Percentiles rank a stretch among this genome's conserved stretches.
These are phyloP conservation scores for Prunus fruticosa DNA, from an alignment of 306 rosid genomes.

Conservation along the genomic window DNA sequence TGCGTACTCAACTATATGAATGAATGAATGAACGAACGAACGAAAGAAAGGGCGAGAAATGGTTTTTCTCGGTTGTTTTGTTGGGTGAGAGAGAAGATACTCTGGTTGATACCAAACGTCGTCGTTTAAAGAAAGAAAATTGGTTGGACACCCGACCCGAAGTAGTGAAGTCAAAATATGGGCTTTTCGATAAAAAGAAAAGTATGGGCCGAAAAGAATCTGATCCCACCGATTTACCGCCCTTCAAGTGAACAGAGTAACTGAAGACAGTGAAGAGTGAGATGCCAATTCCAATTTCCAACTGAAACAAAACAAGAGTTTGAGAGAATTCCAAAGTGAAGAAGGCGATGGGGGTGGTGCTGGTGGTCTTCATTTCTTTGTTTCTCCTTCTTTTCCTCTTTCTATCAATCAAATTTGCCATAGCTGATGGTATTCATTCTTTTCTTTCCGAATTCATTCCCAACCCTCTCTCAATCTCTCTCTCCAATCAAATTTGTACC, in stretches of 20 bases:
- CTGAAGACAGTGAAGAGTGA: too few relatives aligned
- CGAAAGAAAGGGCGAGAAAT: not conserved
- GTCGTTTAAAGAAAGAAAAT: not conserved
- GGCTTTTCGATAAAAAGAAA: not conserved
- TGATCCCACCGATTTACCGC: too few relatives aligned
- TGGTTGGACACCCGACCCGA: not conserved
- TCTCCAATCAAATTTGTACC: not conserved
- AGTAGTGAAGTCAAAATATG: not conserved
- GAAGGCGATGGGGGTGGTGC: conserved; percentile 14
- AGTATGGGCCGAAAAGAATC: not conserved
- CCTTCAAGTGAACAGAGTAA: too few relatives aligned
- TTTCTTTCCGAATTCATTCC: not conserved
- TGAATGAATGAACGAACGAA: not conserved
- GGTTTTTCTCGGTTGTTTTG: not conserved
- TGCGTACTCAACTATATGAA: too few relatives aligned
- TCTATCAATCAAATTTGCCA: conserved; percentile 48
- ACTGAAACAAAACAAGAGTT: not conserved
- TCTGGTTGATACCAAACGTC: not conserved
- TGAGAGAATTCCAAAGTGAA: not conserved
- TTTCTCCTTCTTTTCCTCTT: conserved; percentile 18
- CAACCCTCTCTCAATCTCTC: too few relatives aligned
- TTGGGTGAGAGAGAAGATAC: not conserved
- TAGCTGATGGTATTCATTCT: conserved; percentile 55
- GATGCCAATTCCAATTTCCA: too few relatives aligned
- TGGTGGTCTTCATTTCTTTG: conserved; percentile 27